A percentile compares a stretch with the other conserved stretches of the same genome.
Evolutionary conservation across 106 monocot genomes (phyloP).

Genomic region (Acorus calamus): DNA sequence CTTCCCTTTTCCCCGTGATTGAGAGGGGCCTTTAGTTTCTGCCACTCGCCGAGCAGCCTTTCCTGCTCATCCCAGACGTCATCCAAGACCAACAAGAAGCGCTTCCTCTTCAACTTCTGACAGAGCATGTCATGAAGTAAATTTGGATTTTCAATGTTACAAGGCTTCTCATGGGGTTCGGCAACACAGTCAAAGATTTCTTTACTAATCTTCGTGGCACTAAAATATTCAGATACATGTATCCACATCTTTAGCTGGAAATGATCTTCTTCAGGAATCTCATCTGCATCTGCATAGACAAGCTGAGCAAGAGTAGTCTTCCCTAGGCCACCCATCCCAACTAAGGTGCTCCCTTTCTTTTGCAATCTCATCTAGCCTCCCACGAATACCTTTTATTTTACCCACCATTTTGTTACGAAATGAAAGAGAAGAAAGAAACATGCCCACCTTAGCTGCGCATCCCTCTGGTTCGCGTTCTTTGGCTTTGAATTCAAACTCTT

Average conservation of each 20-base stretch:
- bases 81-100: constrained; percentile 24
- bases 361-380: no score
- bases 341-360: background rate
- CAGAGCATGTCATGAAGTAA: constrained; percentile 8
- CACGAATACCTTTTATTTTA: no score
- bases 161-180: background rate
- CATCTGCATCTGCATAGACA: constrained; percentile 14
- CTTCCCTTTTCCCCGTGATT: background rate
- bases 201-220: constrained; percentile 1
- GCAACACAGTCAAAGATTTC: constrained; percentile 23
- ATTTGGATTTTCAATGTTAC: background rate
- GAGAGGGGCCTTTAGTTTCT: constrained; percentile 7
- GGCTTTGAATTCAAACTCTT: no score
- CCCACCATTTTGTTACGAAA: no score
- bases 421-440: no score
- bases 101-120: constrained; percentile 5
- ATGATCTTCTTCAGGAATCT: background rate
- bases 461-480: no score
- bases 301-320: constrained; percentile 40
- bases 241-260: constrained; percentile 29
- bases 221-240: constrained; percentile 4
- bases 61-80: constrained; percentile 12
- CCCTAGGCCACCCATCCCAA: constrained; percentile 24
- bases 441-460: no score
- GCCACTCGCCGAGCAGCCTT: constrained; percentile 1